A percentile compares a stretch with the other conserved stretches of the same genome.
Evolutionary conservation across 2,329 filamentous ascomycete species (phyloP).

Genomic region (Hortaea werneckii): DNA sequence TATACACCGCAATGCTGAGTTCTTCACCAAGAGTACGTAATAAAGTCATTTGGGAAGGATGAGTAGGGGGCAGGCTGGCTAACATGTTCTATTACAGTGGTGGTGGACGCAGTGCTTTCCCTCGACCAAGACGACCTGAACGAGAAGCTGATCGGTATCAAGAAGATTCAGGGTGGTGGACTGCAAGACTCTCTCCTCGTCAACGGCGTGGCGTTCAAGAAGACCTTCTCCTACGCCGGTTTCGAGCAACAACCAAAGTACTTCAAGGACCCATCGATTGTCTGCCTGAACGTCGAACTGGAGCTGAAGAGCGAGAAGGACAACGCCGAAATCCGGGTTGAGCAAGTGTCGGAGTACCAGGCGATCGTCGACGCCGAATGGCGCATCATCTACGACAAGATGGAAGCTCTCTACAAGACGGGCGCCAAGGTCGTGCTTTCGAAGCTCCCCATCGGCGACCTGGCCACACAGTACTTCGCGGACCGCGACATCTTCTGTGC

Average conservation of each 20-base stretch:
- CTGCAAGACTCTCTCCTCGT: conserved; percentile 94
- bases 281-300: conserved; percentile 94
- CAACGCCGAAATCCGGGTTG: conserved; percentile 94
- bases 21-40: conserved; percentile 87
- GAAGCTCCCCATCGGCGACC: conserved; percentile 92
- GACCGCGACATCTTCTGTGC: conserved; percentile 98
- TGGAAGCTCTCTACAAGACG: conserved; percentile 86
- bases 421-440: conserved; percentile 95
- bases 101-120: conserved; percentile 89
- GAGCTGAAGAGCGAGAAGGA: conserved; percentile 99
- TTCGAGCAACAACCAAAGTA: conserved; percentile 98
- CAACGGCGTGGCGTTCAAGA: conserved; percentile 98
- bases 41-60: neutral
- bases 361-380: conserved; percentile 98
- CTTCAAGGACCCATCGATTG: conserved; percentile 89
- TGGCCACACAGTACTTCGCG: conserved; percentile 90
- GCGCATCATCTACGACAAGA: conserved; percentile 99
- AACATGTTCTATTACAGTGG: conserved; percentile 51
- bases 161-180: conserved; percentile 94
- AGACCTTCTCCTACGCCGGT: conserved; percentile 97
- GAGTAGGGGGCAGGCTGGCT: conserved; percentile 15
- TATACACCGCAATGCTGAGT: conserved; percentile 91
- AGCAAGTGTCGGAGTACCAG: conserved; percentile 98
- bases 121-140: conserved; percentile 95
- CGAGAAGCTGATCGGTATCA: conserved; percentile 94